A percentile compares a stretch with the other conserved stretches of the same genome.
Conservation (phyloP, 352 stramenopile species). For the Phytophthora constricta region DNA sequence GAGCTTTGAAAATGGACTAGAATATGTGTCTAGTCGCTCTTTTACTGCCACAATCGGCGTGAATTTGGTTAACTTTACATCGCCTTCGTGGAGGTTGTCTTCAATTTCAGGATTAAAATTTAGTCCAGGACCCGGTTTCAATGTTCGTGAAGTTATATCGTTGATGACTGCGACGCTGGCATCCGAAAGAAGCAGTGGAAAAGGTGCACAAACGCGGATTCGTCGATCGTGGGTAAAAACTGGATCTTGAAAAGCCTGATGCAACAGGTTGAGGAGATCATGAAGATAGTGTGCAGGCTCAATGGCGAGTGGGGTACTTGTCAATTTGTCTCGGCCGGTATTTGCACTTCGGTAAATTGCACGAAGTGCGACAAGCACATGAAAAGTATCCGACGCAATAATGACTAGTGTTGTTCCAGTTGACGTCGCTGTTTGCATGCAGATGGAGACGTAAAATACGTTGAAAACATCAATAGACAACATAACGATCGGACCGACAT, state of each 20-base stretch:
- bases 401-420: background rate
- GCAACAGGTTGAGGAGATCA: background rate
- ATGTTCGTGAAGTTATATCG: background rate
- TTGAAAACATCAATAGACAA: conserved; percentile 37
- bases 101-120: background rate
- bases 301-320: no score
- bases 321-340: background rate
- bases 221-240: background rate
- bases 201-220: background rate
- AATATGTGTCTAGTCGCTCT: no score
- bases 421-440: conserved; percentile 23
- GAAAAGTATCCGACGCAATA: background rate
- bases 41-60: background rate
- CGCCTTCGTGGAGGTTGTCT: background rate
- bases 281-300: background rate
- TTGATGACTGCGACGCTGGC: background rate
- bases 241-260: background rate
- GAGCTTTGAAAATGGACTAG: no score
- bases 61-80: background rate
- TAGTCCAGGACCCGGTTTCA: background rate
- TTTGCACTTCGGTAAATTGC: background rate
- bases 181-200: background rate
- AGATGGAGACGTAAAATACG: conserved; percentile 30
- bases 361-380: background rate
- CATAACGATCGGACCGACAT: conserved; percentile 14